phyloP scores from a whole-genome alignment of 2,329 filamentous ascomycete species.

The Alternaria sp. region DNA sequence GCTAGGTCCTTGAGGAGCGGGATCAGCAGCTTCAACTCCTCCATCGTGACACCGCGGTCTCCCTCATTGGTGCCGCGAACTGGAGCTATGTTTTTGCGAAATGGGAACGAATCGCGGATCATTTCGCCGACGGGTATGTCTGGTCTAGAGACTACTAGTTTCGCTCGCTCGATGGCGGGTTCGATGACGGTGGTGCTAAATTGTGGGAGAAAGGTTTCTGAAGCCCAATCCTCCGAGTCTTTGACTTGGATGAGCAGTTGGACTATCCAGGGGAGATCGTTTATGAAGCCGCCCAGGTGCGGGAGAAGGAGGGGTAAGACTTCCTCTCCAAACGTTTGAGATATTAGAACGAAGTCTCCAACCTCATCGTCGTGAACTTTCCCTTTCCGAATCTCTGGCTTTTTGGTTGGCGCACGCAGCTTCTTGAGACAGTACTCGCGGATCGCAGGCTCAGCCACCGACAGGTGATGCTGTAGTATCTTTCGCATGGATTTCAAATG shows the following conservation, averaged over 20 bases:
- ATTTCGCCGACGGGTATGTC: neutral
- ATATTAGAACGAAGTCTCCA: neutral
- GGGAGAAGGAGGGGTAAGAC: neutral
- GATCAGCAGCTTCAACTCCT: neutral
- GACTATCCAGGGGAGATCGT: neutral
- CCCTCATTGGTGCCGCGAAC: neutral
- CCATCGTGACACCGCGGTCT: neutral
- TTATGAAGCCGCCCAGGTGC: fast-evolving
- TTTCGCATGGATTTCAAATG: neutral
- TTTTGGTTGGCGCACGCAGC: neutral
- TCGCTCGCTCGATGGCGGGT: neutral
- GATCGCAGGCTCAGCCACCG: neutral
- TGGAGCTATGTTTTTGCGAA: neutral
- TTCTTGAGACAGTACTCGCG: neutral
- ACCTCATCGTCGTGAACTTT: neutral
- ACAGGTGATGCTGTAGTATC: neutral
- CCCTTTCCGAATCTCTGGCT: neutral
- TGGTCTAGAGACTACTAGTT: neutral
- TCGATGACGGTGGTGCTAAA: neutral
- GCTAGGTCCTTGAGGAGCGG: neutral
- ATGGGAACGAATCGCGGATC: neutral
- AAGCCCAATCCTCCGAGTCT: neutral
- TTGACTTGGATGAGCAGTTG: neutral
- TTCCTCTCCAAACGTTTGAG: neutral
- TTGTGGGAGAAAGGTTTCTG: neutral